phyloP scores from a whole-genome alignment of 106 monocot species.

The Hemerocallis citrina region DNA sequence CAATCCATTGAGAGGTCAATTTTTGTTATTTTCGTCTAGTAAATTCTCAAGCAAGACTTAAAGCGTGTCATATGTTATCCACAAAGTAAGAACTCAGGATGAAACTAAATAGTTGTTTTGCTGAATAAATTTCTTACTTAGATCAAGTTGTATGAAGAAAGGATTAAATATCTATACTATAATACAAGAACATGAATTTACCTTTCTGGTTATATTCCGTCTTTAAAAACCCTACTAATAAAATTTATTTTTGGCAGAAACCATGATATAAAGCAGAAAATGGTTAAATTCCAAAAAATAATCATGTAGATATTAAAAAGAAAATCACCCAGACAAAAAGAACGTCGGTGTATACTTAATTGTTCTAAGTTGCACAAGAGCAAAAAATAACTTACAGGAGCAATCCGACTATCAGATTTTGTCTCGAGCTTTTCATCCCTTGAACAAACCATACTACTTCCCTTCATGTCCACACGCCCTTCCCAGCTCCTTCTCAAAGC shows the following conservation, averaged over 20 bases:
- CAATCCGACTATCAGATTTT: slow-evolving; percentile 21
- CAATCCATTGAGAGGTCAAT: not conserved
- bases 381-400: slow-evolving; percentile 37
- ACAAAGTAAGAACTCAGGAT: not conserved
- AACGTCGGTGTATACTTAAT: not conserved
- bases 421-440: slow-evolving; percentile 29
- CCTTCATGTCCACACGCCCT: slow-evolving; percentile 28
- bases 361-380: not conserved
- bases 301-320: no score
- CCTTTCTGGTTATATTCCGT: no score
- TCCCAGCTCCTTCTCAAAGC: slow-evolving; percentile 67
- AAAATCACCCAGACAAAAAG: no score
- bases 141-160: no score
- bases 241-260: no score
- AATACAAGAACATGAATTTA: no score
- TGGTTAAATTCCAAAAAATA: no score
- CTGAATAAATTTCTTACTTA: no score
- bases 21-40: not conserved
- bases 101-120: no score
- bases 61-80: not conserved
- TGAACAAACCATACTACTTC: slow-evolving; percentile 16
- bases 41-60: not conserved
- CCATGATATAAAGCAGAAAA: no score
- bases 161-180: no score
- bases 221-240: no score